Percentiles rank a stretch among this genome's conserved stretches.
phyloP scores from a whole-genome alignment of 2,329 filamentous ascomycete genomes.

The Stachybotrys chlorohalonatus region DNA sequence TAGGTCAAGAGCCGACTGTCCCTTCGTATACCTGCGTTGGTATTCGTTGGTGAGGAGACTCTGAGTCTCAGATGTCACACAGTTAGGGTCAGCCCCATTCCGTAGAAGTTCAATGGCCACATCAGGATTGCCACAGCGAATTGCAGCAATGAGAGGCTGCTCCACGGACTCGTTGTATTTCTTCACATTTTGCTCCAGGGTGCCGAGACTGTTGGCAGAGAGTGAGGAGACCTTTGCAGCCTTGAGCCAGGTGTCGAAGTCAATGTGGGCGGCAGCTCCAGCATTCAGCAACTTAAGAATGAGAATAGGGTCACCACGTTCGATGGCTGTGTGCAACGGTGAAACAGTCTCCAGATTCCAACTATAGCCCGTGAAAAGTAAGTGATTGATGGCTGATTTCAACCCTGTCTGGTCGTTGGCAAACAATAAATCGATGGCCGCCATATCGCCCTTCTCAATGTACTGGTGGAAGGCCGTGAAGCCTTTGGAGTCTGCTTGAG shows the following conservation, averaged over 20 bases:
- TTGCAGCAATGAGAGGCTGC: conserved; percentile 61
- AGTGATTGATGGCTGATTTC: conserved; percentile 57
- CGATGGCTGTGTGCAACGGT: conserved; percentile 52
- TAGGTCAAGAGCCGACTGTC: conserved; percentile 49
- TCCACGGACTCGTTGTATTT: conserved; percentile 37
- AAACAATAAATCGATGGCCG: conserved; percentile 39
- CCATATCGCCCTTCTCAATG: conserved; percentile 38
- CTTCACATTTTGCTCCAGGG: conserved; percentile 37
- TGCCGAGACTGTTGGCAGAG: conserved; percentile 20
- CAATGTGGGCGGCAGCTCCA: conserved; percentile 51
- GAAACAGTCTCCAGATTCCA: conserved; percentile 29
- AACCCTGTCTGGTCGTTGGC: conserved; percentile 51
- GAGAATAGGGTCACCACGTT: conserved; percentile 38
- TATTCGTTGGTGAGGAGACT: conserved; percentile 23
- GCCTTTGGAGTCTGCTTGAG: conserved; percentile 60
- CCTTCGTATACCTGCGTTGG: conserved; percentile 23
- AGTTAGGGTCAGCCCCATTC: conserved; percentile 57
- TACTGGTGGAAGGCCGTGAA: conserved; percentile 59
- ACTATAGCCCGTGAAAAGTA: conserved; percentile 31
- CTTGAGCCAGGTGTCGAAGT: conserved; percentile 57
- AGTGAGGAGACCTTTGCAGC: conserved; percentile 36
- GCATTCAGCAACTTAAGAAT: conserved; percentile 52
- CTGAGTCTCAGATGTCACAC: conserved; percentile 34
- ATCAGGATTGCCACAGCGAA: conserved; percentile 27
- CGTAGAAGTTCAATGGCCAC: conserved; percentile 51